phyloP scores from a whole-genome alignment of 208 protist species.

The Crithidia acanthocephali region DNA sequence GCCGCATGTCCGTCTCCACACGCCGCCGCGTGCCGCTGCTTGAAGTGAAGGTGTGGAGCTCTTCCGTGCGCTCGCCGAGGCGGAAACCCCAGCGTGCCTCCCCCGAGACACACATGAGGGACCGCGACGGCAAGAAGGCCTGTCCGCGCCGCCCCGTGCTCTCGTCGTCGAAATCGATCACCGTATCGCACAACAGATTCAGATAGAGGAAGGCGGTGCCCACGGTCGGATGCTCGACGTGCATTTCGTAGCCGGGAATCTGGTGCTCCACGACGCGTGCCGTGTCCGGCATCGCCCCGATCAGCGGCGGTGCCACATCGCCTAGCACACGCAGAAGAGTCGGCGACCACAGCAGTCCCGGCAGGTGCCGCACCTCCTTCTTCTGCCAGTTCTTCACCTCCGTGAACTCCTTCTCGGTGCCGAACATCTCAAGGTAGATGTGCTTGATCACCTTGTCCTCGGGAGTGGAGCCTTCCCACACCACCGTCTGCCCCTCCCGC shows the following conservation, averaged over 20 bases:
- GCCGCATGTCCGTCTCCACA: conserved; percentile 76
- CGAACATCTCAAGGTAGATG: conserved; percentile 86
- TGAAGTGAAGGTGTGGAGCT: conserved; percentile 54
- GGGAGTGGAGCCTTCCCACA: conserved; percentile 51
- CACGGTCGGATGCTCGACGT: conserved; percentile 85
- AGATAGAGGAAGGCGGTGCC: conserved; percentile 82
- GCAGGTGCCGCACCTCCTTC: conserved; percentile 69
- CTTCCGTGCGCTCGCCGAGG: conserved; percentile 67
- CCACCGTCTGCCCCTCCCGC: conserved; percentile 63
- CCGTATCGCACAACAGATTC: conserved; percentile 79
- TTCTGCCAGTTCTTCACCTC: conserved; percentile 77
- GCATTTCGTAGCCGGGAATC: conserved; percentile 86
- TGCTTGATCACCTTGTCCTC: conserved; percentile 73
- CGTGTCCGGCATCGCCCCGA: conserved; percentile 64
- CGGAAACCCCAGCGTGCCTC: conserved; percentile 88
- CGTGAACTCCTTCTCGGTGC: conserved; percentile 70
- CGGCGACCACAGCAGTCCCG: conserved; percentile 79
- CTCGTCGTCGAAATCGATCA: conserved; percentile 87
- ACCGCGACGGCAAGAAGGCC: conserved; percentile 68
- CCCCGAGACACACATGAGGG: conserved; percentile 74
- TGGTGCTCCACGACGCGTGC: conserved; percentile 88
- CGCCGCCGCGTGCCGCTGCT: conserved; percentile 30
- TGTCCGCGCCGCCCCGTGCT: conserved; percentile 67
- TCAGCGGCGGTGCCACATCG: conserved; percentile 37
- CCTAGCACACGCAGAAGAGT: conserved; percentile 61